Percentiles rank a stretch among this genome's conserved stretches.
Conservation (phyloP, 2,329 filamentous ascomycete species). For the Cercospora zeina region DNA sequence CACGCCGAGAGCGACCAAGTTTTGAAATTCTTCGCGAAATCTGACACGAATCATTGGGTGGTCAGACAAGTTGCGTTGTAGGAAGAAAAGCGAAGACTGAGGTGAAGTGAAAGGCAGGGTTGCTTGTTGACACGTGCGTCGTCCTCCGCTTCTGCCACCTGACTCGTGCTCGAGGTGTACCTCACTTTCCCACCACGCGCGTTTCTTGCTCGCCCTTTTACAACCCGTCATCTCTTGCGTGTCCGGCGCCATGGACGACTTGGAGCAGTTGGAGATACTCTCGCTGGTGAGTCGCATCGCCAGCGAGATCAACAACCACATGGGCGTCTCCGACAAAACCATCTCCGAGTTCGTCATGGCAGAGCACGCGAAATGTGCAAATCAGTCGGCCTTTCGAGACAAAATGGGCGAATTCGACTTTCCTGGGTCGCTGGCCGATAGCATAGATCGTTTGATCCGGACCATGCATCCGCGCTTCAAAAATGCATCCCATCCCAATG, state of each 20-base stretch:
- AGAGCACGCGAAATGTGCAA: conserved; percentile 74
- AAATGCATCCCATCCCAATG: conserved; percentile 58
- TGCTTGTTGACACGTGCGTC: background rate
- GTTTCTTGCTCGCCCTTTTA: background rate
- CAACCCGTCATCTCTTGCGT: background rate
- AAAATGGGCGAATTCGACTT: conserved; percentile 77
- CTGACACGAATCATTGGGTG: no score
- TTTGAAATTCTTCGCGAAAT: no score
- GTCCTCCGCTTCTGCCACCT: background rate
- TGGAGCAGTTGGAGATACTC: conserved; percentile 85
- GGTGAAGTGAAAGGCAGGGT: background rate
- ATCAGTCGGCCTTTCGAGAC: conserved; percentile 71
- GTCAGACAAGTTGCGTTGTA: background rate
- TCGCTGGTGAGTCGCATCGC: conserved; percentile 94
- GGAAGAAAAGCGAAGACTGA: background rate
- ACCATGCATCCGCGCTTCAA: conserved; percentile 77
- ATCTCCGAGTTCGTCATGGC: conserved; percentile 95
- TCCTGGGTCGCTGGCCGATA: conserved; percentile 82
- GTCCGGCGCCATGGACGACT: conserved; percentile 71
- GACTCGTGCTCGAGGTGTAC: background rate
- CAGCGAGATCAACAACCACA: conserved; percentile 89
- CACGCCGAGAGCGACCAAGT: no score
- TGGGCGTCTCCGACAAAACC: conserved; percentile 89
- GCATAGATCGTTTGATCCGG: conserved; percentile 81
- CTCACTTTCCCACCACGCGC: background rate